Base-by-base conservation (phyloP, 2,329 filamentous ascomycete genomes). In the Monosporascus cannonballus region DNA sequence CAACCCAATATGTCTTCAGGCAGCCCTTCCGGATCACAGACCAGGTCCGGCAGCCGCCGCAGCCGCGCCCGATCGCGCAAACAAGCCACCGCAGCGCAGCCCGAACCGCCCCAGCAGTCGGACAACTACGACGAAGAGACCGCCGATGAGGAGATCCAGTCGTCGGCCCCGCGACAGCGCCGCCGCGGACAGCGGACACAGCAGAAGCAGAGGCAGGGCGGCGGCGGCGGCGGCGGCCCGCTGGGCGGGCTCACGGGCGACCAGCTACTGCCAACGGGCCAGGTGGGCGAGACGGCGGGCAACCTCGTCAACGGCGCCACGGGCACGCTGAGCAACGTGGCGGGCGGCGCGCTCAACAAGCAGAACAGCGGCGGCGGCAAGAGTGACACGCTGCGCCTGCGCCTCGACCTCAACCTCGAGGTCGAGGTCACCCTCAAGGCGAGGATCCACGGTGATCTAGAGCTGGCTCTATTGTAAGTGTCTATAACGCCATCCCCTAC, bases 391-490 rank as follows among this genome's bases (percentile, higher is more conserved):
- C 72, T 92, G 65, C 85, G 86, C 64, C 71, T 94, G 62, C 80
- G 86, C 48, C 74, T 93, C 18, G 89, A 94, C 65, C 77, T 91
- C 55, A 94, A 94, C 69, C 75, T 94, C 54, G 89, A 94, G 63
- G 81, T 94, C 51, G 89, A 94, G 70, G 89, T 94, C 58, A 87
- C 91, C 64, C 79, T 94, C 54, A 94, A 94, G 77, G 89, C 89
- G 22, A 86, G 86, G 71, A 92, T 94, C 61, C 85, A 91, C 61
- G 90, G 90, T 67, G 90, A 95, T 74, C 72, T 95, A 58, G 90
- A 87, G 48, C 71, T 94, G 59, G 86, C 85, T 58, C 77, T 94
- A 61, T 71, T 81, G 77, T 81, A 72, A 70, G 77, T 75, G 47
- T 50, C 11, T 14, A 50, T 49, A 11, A 17, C 46, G 50, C 50